These are phyloP conservation scores for Mortierella antarctica DNA, from an alignment of 192 early-diverging fungal species.

Conservation along the genomic window DNA sequence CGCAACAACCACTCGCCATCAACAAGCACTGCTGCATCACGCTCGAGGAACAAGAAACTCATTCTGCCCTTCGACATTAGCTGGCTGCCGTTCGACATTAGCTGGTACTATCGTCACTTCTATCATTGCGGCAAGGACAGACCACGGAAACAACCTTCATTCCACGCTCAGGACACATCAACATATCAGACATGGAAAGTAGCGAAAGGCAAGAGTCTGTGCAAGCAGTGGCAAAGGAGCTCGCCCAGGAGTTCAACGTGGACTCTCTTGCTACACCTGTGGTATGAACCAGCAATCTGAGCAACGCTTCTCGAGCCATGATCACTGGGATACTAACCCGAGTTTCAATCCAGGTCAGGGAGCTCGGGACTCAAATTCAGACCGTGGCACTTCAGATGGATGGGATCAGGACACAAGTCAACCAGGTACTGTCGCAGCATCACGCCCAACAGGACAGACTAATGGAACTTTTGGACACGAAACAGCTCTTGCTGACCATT, in stretches of 20 bases:
- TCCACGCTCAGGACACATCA: too few relatives aligned
- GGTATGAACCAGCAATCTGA: constrained; percentile 1
- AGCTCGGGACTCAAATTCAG: constrained; percentile 37
- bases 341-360: constrained; percentile 10
- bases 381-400: constrained; percentile 52
- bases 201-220: neutral
- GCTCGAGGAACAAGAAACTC: neutral
- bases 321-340: neutral
- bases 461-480: neutral
- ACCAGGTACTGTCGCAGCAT: constrained; percentile 16
- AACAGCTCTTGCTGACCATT: neutral
- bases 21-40: neutral
- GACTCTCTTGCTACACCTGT: constrained; percentile 30
- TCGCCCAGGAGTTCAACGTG: constrained; percentile 38
- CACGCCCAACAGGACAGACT: neutral
- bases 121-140: neutral
- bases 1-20: too few relatives aligned
- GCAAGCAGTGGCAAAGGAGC: constrained; percentile 13
- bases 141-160: neutral
- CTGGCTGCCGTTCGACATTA: neutral
- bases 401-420: constrained; percentile 17
- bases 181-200: neutral
- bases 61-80: neutral
- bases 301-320: neutral
- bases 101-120: neutral